Evolutionary conservation across 805 yeast species (phyloP), one percentile per base, ranked within the genome.

Genomic region (Pichia thaimueangensis): DNA sequence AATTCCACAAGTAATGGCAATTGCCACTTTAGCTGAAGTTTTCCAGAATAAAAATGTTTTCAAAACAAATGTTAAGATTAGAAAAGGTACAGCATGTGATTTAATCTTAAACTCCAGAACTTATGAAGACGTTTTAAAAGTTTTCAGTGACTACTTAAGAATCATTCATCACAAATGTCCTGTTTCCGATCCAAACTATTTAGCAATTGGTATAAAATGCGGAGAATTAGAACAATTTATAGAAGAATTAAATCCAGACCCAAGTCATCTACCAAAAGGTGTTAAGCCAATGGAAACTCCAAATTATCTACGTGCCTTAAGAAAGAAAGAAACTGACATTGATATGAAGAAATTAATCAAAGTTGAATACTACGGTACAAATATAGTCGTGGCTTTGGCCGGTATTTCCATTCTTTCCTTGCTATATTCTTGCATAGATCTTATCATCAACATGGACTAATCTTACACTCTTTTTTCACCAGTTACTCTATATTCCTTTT

Each of bases 1-100:
- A 10, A 93, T 93, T 58, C 99, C 99, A 16, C 99, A 93, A 67
- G 97, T 91, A 16, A 93, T 93, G 98, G 96, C 97, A 29, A 84
- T 93, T 61, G 97, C 98, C 13, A 87, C 97, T 1, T 72, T 93
- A 53, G 87, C 91, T 19, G 69, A 81, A 40, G 83, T 93, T 27
- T 89, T 83, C 73, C 80, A 83, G 58, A 93, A 93, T 66, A 81
- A 82, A 4, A 57, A 67, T 3, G 83, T 91, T 3, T 76, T 91
- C 57, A 73, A 79, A 35, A 60, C 64, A 30, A 79, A 85, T 58
- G 84, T 91, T 50, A 93, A 93, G 69, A 83, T 93, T 61, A 76
- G 97, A 65, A 87, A 86, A 66, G 96, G 96, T 11, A 77, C 83
- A 27, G 82, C 97, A 0, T 82, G 87, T 55, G 68, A 72, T 51